Percentiles rank a stretch among this genome's conserved stretches.
Conservation (phyloP, 345 rosid species). For the Salix viminalis region DNA sequence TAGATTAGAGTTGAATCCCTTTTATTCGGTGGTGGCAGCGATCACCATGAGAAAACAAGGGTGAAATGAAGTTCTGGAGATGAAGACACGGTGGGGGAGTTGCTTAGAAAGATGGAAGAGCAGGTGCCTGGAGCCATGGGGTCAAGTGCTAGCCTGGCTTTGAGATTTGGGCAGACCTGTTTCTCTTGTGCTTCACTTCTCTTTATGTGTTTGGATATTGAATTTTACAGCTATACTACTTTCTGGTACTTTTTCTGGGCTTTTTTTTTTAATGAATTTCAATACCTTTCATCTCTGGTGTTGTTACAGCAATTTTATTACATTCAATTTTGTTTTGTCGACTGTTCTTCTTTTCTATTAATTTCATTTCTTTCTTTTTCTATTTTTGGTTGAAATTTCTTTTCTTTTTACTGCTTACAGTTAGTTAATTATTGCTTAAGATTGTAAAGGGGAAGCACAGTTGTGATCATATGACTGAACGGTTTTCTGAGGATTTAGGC, state of each 20-base stretch:
- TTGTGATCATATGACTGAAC: no score
- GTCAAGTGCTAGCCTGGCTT: conserved; percentile 51
- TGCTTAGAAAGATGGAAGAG: conserved; percentile 21
- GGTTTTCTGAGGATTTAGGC: no score
- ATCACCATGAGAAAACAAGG: no score
- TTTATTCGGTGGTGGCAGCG: no score
- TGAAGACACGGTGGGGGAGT: conserved; percentile 9
- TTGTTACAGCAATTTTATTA: not conserved
- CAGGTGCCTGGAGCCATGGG: conserved; percentile 46
- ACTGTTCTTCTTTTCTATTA: no score
- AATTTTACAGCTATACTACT: conserved; percentile 56
- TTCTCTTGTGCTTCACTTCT: conserved; percentile 55
- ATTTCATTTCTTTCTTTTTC: no score
- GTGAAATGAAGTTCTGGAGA: conserved; percentile 10
- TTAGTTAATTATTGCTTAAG: no score
- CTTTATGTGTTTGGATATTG: conserved; percentile 50
- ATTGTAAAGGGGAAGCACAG: no score
- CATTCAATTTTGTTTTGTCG: no score
- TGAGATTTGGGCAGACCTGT: conserved; percentile 52
- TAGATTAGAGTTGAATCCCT: no score
- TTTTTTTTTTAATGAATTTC: not conserved
- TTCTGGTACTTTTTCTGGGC: conserved; percentile 39
- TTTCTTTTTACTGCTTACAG: no score
- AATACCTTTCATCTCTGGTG: not conserved
- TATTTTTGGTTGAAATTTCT: no score